A percentile compares a stretch with the other conserved stretches of the same genome.
Evolutionary conservation across 768 basidiomycete genomes (phyloP).

Genomic region (Dioszegia aurantiaca): DNA sequence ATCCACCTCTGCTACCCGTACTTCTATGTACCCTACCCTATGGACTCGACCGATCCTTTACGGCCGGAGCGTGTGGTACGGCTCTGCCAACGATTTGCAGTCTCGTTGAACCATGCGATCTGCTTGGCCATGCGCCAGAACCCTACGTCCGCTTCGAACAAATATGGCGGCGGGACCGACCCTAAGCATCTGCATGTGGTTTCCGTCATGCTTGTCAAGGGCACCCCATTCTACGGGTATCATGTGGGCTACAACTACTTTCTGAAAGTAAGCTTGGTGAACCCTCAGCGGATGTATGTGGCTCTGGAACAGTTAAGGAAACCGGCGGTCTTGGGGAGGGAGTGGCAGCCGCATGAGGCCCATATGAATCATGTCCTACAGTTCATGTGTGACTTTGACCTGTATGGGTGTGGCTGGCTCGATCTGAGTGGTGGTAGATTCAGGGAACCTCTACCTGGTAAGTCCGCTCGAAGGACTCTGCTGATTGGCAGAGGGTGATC

Average conservation of each 20-base stretch:
- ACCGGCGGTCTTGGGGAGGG: constrained; percentile 74
- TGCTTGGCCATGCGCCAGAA: constrained; percentile 74
- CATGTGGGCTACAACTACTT: constrained; percentile 78
- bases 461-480: constrained; percentile 16
- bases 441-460: constrained; percentile 53
- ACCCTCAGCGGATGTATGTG: constrained; percentile 69
- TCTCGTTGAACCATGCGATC: constrained; percentile 81
- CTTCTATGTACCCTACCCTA: constrained; percentile 78
- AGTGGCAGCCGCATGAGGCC: constrained; percentile 78
- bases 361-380: constrained; percentile 85
- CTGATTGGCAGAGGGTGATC: constrained; percentile 42
- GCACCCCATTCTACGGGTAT: constrained; percentile 94
- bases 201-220: constrained; percentile 81
- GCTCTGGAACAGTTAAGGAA: constrained; percentile 73
- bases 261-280: constrained; percentile 74
- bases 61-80: constrained; percentile 59
- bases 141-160: constrained; percentile 61
- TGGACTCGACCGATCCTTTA: constrained; percentile 59
- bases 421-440: constrained; percentile 61
- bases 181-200: constrained; percentile 56
- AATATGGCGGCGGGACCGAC: constrained; percentile 55
- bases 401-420: constrained; percentile 91
- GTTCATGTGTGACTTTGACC: constrained; percentile 90
- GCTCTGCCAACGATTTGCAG: constrained; percentile 67
- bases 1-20: constrained; percentile 80